Base-by-base conservation (phyloP, 352 stramenopile genomes). In the Globisporangium paroecandrum region DNA sequence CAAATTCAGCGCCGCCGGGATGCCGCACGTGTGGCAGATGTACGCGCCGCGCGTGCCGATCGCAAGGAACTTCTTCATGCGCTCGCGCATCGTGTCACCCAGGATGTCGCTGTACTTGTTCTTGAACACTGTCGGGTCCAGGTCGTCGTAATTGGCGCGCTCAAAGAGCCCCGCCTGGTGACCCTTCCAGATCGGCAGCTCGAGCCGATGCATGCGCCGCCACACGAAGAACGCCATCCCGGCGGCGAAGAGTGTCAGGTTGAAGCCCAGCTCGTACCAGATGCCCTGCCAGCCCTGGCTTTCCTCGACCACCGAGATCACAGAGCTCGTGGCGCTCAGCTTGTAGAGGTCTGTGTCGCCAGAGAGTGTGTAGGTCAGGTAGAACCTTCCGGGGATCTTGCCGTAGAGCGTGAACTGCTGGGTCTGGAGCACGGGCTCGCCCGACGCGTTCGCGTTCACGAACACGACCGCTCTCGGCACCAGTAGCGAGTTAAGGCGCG, bases 101-200 rank as follows among this genome's bases (percentile, higher is more conserved):
- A 73, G 54, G 29, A 93, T 75, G 46, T 85, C 74, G 1, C 73
- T 58, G 68, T 91, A 90, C 46, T 79, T 83, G 54, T 70, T 68
- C 13, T 66, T 66, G 47, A 90, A 92, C 20, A 61, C 64, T 8
- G 71, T 53, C 12, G 67, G 62, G 7, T 79, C 69, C 0, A 91
- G 66, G 32, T 84, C 72, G 49, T 91, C 86, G 58, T 84, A 91
- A 74, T 94, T 93, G 55, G 77, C 77, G 36, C 82, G 85, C 62
- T 93, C 78, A 72, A 94, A 94, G 13, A 94, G 77, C 15, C 73
- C 73, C 27, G 76, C 77, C 1, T 80, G 77, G 43, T 89, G 77
- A 2, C 75, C 76, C n/a, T 81, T 69, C 81, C 82, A 94, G 47
- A 92, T 79, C 2, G 84, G 84, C 43, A 92, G 70, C 25, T 81